Conservation (phyloP, 305 asterid genomes). For the Solanum aculeatissimum region DNA sequence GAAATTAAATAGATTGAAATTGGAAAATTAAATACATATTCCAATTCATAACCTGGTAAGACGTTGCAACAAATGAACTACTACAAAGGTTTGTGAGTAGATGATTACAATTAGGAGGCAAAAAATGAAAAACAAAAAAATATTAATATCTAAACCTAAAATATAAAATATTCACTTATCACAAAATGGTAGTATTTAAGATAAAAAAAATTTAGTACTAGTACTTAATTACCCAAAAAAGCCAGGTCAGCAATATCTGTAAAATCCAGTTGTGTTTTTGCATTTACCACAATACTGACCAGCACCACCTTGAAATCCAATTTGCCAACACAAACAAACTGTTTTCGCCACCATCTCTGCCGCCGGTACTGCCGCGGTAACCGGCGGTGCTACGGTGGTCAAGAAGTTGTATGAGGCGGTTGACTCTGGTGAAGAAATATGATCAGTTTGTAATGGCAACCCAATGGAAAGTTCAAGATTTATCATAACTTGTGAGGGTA, state of each 20-base stretch:
- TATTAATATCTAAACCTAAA: neutral
- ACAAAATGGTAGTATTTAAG: neutral
- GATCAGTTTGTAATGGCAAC: neutral
- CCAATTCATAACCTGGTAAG: neutral
- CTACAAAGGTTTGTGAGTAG: neutral
- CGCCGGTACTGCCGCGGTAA: neutral
- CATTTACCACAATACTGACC: neutral
- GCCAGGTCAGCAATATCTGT: neutral
- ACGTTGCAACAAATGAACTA: neutral
- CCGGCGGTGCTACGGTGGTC: neutral
- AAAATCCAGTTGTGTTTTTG: neutral
- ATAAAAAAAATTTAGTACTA: neutral
- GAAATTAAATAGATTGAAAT: neutral
- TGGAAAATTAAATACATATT: neutral
- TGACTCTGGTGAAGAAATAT: neutral
- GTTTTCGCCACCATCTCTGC: neutral
- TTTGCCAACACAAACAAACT: constrained; percentile 10
- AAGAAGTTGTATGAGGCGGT: neutral
- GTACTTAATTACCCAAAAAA: neutral
- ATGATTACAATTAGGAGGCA: neutral
- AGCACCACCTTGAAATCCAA: neutral
- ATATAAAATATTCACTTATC: neutral
- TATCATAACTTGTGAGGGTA: neutral
- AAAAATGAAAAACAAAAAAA: neutral
- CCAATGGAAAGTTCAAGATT: constrained; percentile 11